Evolutionary conservation across 2,329 filamentous ascomycete genomes (phyloP), one percentile per base, ranked within the genome.

Genomic region (Cadophora sp.): DNA sequence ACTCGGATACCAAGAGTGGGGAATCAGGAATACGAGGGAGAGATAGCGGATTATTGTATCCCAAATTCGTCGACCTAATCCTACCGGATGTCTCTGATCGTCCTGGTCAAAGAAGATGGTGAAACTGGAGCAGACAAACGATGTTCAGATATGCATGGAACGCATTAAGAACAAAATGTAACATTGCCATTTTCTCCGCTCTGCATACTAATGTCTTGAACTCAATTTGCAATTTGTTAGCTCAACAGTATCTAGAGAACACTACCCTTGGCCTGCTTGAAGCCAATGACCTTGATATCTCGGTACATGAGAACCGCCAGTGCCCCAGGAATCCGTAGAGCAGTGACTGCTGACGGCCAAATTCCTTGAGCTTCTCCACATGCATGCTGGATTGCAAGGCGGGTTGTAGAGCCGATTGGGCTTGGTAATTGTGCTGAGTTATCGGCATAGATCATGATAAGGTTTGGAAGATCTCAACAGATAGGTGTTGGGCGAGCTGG

Each of bases 271-370:
- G 46, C 50, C 61, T 69, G 67, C 46, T 69, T 66, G 40, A 68
- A 55, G 11, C 63, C 62, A 43, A 80, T 82, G 37, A 85, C 77
- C 26, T 81, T 79, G 37, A 83, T 79, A 66, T 85, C 79, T 59
- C 78, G 77, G 82, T 83, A 84, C 56, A 83, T 74, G 1, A 75
- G 69, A n/a, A 81, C 77, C 61, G 74, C 79, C 1, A 78, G 71
- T 34, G 85, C 73, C 46, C 51, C 51, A 27, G 31, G 27, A 55
- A 19, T 27, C 51, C 26, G 34, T 5, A 48, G 2, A 22, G 43
- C 11, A 48, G 43, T 48, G 22, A 9, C 43, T 6, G 43, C n/a
- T 1, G 7, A 5, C 43, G 22, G 9, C 7, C 22, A 9, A 11
- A 6, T 48, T 48, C n/a, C 7, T n/a, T 48, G 43, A 6, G 43